A percentile compares a stretch with the other conserved stretches of the same genome.
phyloP scores from a whole-genome alignment of 1,284 basidiomycete genomes.

The Boletus albobrunnescens region DNA sequence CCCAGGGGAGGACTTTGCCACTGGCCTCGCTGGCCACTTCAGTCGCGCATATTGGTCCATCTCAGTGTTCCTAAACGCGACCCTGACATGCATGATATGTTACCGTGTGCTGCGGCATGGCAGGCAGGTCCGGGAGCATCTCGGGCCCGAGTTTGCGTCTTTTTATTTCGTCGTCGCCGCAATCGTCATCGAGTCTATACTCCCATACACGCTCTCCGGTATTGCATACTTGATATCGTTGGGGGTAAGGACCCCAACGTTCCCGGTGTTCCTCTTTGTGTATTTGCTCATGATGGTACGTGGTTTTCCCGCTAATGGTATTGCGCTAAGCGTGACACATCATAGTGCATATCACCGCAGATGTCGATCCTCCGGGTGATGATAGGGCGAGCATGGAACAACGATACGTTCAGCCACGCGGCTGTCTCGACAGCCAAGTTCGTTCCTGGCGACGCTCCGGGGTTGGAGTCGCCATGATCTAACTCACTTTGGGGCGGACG shows the following conservation, averaged over 20 bases:
- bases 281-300: conserved; percentile 6
- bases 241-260: background rate
- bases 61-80: background rate
- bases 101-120: conserved; percentile 1
- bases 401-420: background rate
- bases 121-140: background rate
- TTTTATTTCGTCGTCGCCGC: background rate
- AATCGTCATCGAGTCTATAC: conserved; percentile 1
- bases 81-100: conserved; percentile 3
- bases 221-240: background rate
- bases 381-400: conserved; percentile 4
- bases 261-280: background rate
- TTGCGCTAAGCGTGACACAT: background rate
- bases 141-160: conserved; percentile 1
- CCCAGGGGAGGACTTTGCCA: background rate
- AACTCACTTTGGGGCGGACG: too few species aligned
- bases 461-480: too few species aligned
- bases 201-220: conserved; percentile 1
- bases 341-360: conserved; percentile 24
- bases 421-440: conserved; percentile 1
- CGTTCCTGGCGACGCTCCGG: background rate
- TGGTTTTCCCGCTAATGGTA: background rate
- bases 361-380: conserved; percentile 19
- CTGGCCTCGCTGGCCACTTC: background rate
- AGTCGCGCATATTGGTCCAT: conserved; percentile 3